Conservation (phyloP, 495 filamentous ascomycete genomes). For the Neurospora hispaniola region DNA sequence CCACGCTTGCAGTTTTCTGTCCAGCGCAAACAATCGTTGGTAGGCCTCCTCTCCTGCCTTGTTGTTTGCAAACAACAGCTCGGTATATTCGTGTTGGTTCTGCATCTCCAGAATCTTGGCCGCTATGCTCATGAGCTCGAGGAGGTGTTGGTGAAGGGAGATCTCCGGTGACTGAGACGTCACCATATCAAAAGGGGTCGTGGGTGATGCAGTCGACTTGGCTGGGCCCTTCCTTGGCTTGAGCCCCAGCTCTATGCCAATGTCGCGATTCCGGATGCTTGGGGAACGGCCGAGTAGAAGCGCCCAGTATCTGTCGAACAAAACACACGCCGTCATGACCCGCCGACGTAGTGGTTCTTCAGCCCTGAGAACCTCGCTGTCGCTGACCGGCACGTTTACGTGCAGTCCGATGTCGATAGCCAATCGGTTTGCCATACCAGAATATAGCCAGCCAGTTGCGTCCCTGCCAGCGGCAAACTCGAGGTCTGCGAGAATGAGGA, state of each 20-base stretch:
- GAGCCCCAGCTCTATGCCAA: slow-evolving; percentile 31
- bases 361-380: slow-evolving; percentile 21
- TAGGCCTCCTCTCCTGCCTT: slow-evolving; percentile 32
- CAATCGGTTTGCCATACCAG: slow-evolving; percentile 37
- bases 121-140: slow-evolving; percentile 43
- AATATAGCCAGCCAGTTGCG: slow-evolving; percentile 43
- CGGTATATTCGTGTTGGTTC: slow-evolving; percentile 9
- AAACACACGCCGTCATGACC: slow-evolving; percentile 39
- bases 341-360: slow-evolving; percentile 20
- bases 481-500: slow-evolving; percentile 41
- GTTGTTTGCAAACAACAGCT: slow-evolving; percentile 9
- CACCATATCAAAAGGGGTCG: background rate
- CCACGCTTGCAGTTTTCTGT: slow-evolving; percentile 41
- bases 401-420: slow-evolving; percentile 43
- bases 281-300: slow-evolving; percentile 41
- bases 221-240: slow-evolving; percentile 12
- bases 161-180: slow-evolving; percentile 22
- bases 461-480: slow-evolving; percentile 42
- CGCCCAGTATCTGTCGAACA: slow-evolving; percentile 43
- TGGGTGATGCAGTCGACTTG: background rate
- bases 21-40: slow-evolving; percentile 33
- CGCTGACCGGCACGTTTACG: slow-evolving; percentile 32
- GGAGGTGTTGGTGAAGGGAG: slow-evolving; percentile 34
- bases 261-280: slow-evolving; percentile 39
- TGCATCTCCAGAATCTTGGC: slow-evolving; percentile 36